Evolutionary conservation across 768 basidiomycete species (phyloP), one percentile per base, ranked within the genome.

Genomic region (Cystobasidiopsis lactophilus): DNA sequence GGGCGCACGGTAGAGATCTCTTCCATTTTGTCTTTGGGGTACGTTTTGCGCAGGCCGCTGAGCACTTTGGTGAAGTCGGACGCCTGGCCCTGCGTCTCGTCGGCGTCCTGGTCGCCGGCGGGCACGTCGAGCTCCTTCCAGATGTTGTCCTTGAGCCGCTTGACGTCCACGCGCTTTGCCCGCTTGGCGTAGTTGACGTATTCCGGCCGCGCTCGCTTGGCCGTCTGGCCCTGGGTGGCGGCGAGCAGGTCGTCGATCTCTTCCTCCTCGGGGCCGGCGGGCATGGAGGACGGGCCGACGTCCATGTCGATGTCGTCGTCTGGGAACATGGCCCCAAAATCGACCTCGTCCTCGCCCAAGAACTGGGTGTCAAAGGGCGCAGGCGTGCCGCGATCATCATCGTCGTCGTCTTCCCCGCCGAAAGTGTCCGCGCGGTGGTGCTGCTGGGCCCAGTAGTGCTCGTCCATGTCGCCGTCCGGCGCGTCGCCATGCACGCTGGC

Each of bases 361-460:
- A 95, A 95, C 62, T 95, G 91, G 0, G 91, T 89, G 59, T 82
- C 82, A 68, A 93, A 93, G 0, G 88, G 89, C 4, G 76, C 74
- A 2, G 76, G 72, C 51, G 69, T 75, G 31, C 73, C 78, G 43
- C 71, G 70, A 81, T 82, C 74, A 43, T 78, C 79, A 48, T 83
- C 80, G 23, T 75, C 75, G 11, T 74, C 72, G 52, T 74, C 74
- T 5, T 65, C 70, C 19, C 65, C 59, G 18, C 74, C 74, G 10
- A 70, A 76, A 9, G 53, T 53, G 3, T 74, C 80, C 14, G 77
- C 78, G 65, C 82, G 77, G 0, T 84, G 85, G 10, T 86, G 88
- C 3, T 85, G 85, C 60, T 85, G 82, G 0, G 88, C 89, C 93
- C 93, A 96, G 71, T 88, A 96, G 56, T 82, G 78, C 68, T 89